phyloP scores from a whole-genome alignment of 305 asterid genomes.

The Striga hermonthica region DNA sequence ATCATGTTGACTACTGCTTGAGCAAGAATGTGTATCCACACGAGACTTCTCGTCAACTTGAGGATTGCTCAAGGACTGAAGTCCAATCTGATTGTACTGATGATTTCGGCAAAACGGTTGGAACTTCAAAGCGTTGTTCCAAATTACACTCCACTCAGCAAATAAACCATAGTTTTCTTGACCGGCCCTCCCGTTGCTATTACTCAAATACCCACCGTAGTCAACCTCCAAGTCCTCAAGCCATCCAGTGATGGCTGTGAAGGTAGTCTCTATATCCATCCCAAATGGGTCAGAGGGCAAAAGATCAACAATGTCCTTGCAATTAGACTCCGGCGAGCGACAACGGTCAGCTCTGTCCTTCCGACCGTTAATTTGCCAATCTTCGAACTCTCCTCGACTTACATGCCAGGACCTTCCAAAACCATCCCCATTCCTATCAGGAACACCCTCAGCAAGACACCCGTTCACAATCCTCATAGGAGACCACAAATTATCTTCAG shows the following conservation, averaged over 20 bases:
- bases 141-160: slow-evolving; percentile 50
- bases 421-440: slow-evolving; percentile 53
- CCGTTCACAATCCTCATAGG: slow-evolving; percentile 62
- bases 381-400: slow-evolving; percentile 40
- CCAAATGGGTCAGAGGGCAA: slow-evolving; percentile 89
- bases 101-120: slow-evolving; percentile 37
- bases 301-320: slow-evolving; percentile 55
- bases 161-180: slow-evolving; percentile 47
- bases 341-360: slow-evolving; percentile 41
- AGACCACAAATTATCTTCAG: slow-evolving; percentile 60
- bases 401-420: slow-evolving; percentile 40
- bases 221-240: slow-evolving; percentile 65
- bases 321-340: slow-evolving; percentile 41
- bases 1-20: slow-evolving; percentile 27
- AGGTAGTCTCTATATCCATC: slow-evolving; percentile 60
- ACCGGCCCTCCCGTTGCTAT: slow-evolving; percentile 30
- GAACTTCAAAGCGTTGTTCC: slow-evolving; percentile 51
- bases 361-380: slow-evolving; percentile 35
- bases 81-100: slow-evolving; percentile 32
- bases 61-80: slow-evolving; percentile 34
- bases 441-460: slow-evolving; percentile 55
- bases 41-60: slow-evolving; percentile 32
- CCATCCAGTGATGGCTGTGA: slow-evolving; percentile 75
- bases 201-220: slow-evolving; percentile 43
- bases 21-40: slow-evolving; percentile 29